Evolutionary conservation across 495 filamentous ascomycete genomes (phyloP).

Genomic region (Evernia prunastri): DNA sequence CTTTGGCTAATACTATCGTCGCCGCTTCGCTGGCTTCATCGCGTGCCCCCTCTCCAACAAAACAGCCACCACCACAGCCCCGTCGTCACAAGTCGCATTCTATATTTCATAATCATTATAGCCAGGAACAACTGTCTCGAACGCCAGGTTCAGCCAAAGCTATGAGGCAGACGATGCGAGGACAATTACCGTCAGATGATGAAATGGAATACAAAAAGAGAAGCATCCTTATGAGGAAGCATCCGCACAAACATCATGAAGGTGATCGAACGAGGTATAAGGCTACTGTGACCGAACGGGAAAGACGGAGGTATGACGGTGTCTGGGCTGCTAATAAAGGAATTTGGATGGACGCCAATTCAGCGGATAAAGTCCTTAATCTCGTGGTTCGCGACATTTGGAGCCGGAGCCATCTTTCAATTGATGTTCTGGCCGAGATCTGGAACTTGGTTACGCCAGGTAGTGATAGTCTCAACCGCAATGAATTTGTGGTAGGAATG

Average conservation of each 20-base stretch:
- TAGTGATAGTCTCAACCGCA: conserved; percentile 55
- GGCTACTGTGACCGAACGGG: conserved; percentile 64
- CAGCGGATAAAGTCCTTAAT: conserved; percentile 58
- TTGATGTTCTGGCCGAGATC: conserved; percentile 64
- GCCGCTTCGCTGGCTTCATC: conserved; percentile 78
- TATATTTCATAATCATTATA: conserved; percentile 35
- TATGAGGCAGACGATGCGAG: conserved; percentile 70
- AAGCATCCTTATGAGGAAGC: conserved; percentile 49
- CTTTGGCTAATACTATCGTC: conserved; percentile 69
- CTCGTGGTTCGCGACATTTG: conserved; percentile 83
- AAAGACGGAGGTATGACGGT: conserved; percentile 89
- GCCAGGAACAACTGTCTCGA: conserved; percentile 36
- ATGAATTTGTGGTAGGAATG: conserved; percentile 91
- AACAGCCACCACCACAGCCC: conserved; percentile 36
- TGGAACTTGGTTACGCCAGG: conserved; percentile 70
- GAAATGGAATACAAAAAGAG: conserved; percentile 46
- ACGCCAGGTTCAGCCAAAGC: conserved; percentile 51
- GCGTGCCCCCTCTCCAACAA: conserved; percentile 49
- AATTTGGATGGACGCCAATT: conserved; percentile 39
- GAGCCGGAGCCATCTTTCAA: conserved; percentile 64
- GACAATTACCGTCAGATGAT: conserved; percentile 51
- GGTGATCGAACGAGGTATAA: conserved; percentile 81
- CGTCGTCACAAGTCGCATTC: conserved; percentile 45
- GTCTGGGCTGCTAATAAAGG: conserved; percentile 94
- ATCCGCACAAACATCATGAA: conserved; percentile 81